Percentiles rank a stretch among this genome's conserved stretches.
These are phyloP conservation scores for Saxophila tyrrhenica DNA, from an alignment of 495 filamentous ascomycete genomes.

Conservation along the genomic window DNA sequence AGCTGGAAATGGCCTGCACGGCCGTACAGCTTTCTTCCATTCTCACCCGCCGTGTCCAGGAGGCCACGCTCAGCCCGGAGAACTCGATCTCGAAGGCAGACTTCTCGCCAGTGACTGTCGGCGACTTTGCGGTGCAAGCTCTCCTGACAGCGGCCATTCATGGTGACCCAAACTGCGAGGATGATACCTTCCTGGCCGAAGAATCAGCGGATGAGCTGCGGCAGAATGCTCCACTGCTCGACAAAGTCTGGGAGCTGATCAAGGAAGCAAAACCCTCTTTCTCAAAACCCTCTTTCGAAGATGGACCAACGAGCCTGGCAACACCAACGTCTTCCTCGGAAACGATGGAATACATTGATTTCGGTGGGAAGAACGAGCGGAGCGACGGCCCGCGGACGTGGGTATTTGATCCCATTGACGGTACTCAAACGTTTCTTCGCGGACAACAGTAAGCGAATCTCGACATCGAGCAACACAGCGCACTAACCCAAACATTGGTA, in stretches of 20 bases:
- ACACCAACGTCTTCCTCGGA: slow-evolving; percentile 39
- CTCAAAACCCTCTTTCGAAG: not conserved
- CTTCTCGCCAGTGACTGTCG: slow-evolving; percentile 21
- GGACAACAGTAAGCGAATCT: slow-evolving; percentile 35
- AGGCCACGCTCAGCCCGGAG: not conserved
- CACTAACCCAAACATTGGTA: no score
- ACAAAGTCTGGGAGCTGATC: slow-evolving; percentile 22
- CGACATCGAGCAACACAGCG: not conserved
- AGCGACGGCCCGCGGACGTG: slow-evolving; percentile 38
- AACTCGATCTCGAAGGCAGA: slow-evolving; percentile 18
- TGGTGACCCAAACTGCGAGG: slow-evolving; percentile 7
- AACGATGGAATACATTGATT: slow-evolving; percentile 52
- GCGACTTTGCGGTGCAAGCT: slow-evolving; percentile 23
- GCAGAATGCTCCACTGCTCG: slow-evolving; percentile 7
- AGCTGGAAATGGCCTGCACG: not conserved
- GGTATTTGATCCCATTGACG: slow-evolving; percentile 65
- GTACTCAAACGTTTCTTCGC: slow-evolving; percentile 53
- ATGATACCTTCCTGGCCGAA: slow-evolving; percentile 22
- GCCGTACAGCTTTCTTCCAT: not conserved
- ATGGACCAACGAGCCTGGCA: slow-evolving; percentile 23
- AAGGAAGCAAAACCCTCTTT: not conserved
- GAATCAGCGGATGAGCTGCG: slow-evolving; percentile 17
- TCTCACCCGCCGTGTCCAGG: not conserved
- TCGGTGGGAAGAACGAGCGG: slow-evolving; percentile 40
- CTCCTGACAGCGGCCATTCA: slow-evolving; percentile 19